Evolutionary conservation across 2,329 filamentous ascomycete species (phyloP), one percentile per base, ranked within the genome.

Genomic region (Fusarium irregulare): DNA sequence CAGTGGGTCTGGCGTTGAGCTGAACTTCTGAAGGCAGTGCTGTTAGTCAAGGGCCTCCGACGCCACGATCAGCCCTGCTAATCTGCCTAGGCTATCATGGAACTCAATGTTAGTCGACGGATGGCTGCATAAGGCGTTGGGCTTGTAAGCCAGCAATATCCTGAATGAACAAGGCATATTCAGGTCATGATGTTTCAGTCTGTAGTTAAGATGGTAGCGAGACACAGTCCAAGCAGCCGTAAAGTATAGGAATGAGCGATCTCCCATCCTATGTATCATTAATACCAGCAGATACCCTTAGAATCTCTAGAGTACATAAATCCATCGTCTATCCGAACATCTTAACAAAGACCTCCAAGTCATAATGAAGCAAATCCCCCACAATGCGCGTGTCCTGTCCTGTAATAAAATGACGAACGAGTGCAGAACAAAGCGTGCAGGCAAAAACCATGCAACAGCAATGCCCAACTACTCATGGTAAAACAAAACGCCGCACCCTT

Each of bases 401-500:
- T 56, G 49, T 46, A 57, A 42, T 56, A 56, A 55, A 72, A 68
- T 40, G 49, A 45, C 41, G 28, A 23, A 48, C 41, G 49, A 68
- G 49, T 69, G 44, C 62, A 57, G 53, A 60, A 62, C 14, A 49
- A 47, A 46, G 32, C 23, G 6, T 50, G 51, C 34, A 23, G 42
- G 13, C 58, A 37, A 67, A 67, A 66, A 63, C 61, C 50, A 41
- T 50, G 48, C 42, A 18, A 54, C 34, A 30, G 58, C 20, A 60
- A 51, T 25, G 27, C 20, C 50, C 50, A 44, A 49, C 53, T 47
- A 44, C 62, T 47, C 60, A 47, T 58, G 49, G 50, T 47, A 70
- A 75, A 71, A 63, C 64, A 73, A 75, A 75, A 75, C 73, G 73
- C 73, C 73, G 60, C 68, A 60, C 56, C 55, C 66, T 58, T 66